These are phyloP conservation scores for Fusarium piperis DNA, from an alignment of 2,329 filamentous ascomycete genomes.

Conservation along the genomic window DNA sequence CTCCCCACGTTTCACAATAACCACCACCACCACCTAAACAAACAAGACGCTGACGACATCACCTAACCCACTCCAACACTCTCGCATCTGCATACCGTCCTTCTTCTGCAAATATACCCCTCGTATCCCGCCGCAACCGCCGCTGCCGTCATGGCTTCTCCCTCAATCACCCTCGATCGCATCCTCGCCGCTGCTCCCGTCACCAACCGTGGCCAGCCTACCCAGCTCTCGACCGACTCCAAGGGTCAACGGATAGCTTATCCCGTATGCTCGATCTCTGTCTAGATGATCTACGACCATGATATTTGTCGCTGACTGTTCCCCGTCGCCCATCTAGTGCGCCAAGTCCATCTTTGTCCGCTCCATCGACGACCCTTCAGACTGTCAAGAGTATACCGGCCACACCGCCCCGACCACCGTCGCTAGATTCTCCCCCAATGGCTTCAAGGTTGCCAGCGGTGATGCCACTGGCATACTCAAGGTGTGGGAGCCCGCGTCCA, in stretches of 20 bases:
- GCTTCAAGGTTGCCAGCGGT: conserved; percentile 94
- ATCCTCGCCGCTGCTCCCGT: conserved; percentile 88
- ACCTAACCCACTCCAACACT: conserved; percentile 7
- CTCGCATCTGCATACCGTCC: neutral
- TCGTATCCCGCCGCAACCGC: neutral
- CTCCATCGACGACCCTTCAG: conserved; percentile 87
- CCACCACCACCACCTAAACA: neutral
- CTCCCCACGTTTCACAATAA: conserved; percentile 29
- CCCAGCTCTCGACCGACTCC: conserved; percentile 85
- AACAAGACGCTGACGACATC: conserved; percentile 19
- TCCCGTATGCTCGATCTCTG: conserved; percentile 68
- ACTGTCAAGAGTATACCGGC: conserved; percentile 89
- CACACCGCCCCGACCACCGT: conserved; percentile 92
- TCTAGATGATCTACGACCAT: neutral
- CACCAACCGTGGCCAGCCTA: conserved; percentile 86
- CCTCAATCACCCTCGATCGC: conserved; percentile 66
- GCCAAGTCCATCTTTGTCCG: conserved; percentile 97
- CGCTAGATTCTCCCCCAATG: conserved; percentile 91
- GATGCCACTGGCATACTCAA: conserved; percentile 86
- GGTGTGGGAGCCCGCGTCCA: conserved; percentile 92
- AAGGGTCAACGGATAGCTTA: conserved; percentile 95
- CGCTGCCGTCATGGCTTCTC: conserved; percentile 45
- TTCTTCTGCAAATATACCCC: neutral
- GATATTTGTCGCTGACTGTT: conserved; percentile 14
- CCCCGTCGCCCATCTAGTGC: conserved; percentile 63